These are phyloP conservation scores for Aspergillus awamori DNA, from an alignment of 2,329 filamentous ascomycete species.

Conservation along the genomic window DNA sequence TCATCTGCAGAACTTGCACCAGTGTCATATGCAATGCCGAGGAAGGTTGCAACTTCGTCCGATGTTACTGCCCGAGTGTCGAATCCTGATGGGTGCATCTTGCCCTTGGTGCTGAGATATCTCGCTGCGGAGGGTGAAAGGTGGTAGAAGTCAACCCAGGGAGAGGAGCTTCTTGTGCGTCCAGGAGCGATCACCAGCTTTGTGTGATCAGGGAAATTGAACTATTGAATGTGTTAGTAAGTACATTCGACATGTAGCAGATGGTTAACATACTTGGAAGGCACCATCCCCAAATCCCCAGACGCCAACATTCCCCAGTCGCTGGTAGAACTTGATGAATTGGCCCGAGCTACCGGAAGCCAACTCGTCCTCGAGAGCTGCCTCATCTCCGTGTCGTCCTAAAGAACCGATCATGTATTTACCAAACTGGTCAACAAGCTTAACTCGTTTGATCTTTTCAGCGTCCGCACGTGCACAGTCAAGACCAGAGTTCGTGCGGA, in stretches of 20 bases:
- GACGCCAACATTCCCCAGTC: constrained; percentile 56
- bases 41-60: constrained; percentile 45
- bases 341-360: constrained; percentile 34
- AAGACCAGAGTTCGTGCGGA: constrained; percentile 35
- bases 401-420: constrained; percentile 56
- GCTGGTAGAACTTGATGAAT: constrained; percentile 55
- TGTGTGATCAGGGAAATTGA: constrained; percentile 57
- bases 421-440: constrained; percentile 54
- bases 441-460: constrained; percentile 53
- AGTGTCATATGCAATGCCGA: constrained; percentile 43
- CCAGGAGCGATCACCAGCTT: constrained; percentile 52
- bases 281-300: constrained; percentile 55
- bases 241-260: constrained; percentile 3
- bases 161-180: constrained; percentile 41
- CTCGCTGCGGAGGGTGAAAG: constrained; percentile 50
- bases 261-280: constrained; percentile 41
- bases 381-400: constrained; percentile 45
- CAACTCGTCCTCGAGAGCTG: constrained; percentile 31
- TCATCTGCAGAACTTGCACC: constrained; percentile 38
- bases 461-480: constrained; percentile 44
- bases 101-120: constrained; percentile 45
- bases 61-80: constrained; percentile 47
- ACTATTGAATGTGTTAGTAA: constrained; percentile 27
- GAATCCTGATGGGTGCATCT: constrained; percentile 48
- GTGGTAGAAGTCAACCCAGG: constrained; percentile 54